Evolutionary conservation across 768 basidiomycete genomes (phyloP), one percentile per base, ranked within the genome.

Genomic region (Leccinum disarticulatum): DNA sequence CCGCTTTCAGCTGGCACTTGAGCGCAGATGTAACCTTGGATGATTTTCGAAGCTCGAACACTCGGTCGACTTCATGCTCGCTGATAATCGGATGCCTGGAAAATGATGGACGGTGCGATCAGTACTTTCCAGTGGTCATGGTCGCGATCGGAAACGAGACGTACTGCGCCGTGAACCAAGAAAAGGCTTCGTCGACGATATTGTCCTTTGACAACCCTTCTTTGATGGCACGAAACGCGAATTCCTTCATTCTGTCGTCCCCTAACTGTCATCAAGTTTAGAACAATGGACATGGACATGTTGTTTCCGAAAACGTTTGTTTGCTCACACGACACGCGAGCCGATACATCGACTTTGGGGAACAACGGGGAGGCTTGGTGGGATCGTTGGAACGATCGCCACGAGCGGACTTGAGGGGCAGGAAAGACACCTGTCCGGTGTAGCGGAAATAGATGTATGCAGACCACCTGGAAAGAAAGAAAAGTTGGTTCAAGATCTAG

Each of bases 281-380:
- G 30, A 15, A 33, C 15, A 46, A 25, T 2, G 25, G 25, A 25
- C 25, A 25, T 25, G 19, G 6, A 49, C 7, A 19, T 38, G 30
- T 27, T 33, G 3, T 47, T 35, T 33, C 25, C 25, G 30, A 15
- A 28, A 54, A 25, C 7, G 6, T 27, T 14, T 47, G 15, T 36
- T 46, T 46, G 28, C 68, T 61, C 55, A 75, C 74, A 22, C 31
- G 63, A 17, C 14, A 41, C 25, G 74, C 74, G 9, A 76, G 64
- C 54, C 74, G 72, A 63, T 74, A 77, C 76, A 77, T 76, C 10
- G 74, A 76, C 66, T 77, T 76, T 57, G 76, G 74, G 17, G 74
- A 76, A 27, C 74, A 76, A 19, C 51, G 1, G 5, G 65, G 62
- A 22, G 58, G 48, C 0, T 27, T 41, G 13, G 15, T 47, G 6